Evolutionary conservation across 179 eudicot species (phyloP).

Genomic region (Pouteria campechiana): DNA sequence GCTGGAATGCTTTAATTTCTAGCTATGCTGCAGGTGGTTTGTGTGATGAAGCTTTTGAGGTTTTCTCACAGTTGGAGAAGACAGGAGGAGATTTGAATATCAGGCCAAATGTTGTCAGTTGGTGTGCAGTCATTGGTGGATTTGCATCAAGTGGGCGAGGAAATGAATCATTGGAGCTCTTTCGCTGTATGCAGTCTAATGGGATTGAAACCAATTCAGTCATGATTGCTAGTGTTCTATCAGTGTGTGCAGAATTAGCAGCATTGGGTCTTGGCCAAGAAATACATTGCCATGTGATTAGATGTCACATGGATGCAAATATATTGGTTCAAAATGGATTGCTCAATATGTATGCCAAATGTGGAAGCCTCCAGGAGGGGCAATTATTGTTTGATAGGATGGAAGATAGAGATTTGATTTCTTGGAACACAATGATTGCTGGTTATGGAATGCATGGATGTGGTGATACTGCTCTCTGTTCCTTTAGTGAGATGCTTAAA

Average conservation of each 20-base stretch:
- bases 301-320: conserved; percentile 6
- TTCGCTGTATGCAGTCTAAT: conserved; percentile 29
- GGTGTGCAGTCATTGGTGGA: conserved; percentile 33
- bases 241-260: conserved; percentile 38
- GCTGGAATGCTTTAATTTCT: conserved; percentile 44
- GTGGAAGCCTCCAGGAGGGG: conserved; percentile 24
- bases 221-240: conserved; percentile 20
- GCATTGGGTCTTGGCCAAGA: conserved; percentile 26
- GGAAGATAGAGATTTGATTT: conserved; percentile 12
- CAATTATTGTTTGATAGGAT: conserved; percentile 13
- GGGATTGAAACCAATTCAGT: conserved; percentile 21
- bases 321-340: conserved; percentile 30
- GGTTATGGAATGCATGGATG: conserved; percentile 43
- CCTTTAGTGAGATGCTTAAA: conserved; percentile 21
- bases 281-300: conserved; percentile 26
- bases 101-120: conserved; percentile 31
- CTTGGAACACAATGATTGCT: conserved; percentile 41
- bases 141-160: conserved; percentile 26
- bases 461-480: conserved; percentile 19
- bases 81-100: conserved; percentile 1
- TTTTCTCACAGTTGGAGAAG: conserved; percentile 19
- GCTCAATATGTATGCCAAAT: conserved; percentile 41
- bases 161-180: conserved; percentile 27
- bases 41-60: conserved; percentile 30
- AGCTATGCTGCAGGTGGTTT: conserved; percentile 33